Evolutionary conservation across 23 red algal genomes (phyloP), one percentile per base, ranked within the genome.

Genomic region (Gracilaria domingensis): DNA sequence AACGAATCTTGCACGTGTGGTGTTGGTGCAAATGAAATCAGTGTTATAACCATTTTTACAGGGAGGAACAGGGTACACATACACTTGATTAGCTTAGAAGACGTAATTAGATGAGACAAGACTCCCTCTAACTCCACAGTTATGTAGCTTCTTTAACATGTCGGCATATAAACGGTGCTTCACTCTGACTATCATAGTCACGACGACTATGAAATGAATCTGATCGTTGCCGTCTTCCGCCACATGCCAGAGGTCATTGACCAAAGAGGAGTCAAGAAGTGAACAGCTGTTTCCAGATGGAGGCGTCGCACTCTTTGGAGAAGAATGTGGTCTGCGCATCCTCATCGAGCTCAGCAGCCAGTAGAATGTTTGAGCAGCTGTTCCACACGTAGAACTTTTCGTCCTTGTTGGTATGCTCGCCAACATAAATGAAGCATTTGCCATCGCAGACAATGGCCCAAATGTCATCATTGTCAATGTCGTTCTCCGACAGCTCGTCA

Each of bases 301-400:
- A 54, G 32, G 11, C 21, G 69, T 88, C 79, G 34, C 34, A 74
- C 17, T 77, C 78, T 26, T 54, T 36, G 44, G 89, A 84, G 59
- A 83, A 45, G 44, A 84, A 84, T 14, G 78, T 93, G 30, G 72
- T 84, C 50, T 78, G 78, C 35, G 89, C 81, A 21, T 61, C 64
- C 17, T 54, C 35, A 51, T 93, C 89, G 16, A 82, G 61, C 36
- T 53, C 78, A 2, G 80, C 79, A 28, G 66, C 89, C 0, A 73
- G 42, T n/a, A 93, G 28, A 39, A 93, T 93, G 13, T 44, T 54
- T 12, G 49, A 76, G 50, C 79, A 83, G 25, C 75, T 72, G 42
- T 83, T 84, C 64, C 79, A 75, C 24, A 93, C 81, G 39, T 93
- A 93, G 45, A 84, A 93, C 39, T 84, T 83, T 42, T 93, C 89